Base-by-base conservation (phyloP, 2,329 filamentous ascomycete species). In the Elsinoe fawcettii region DNA sequence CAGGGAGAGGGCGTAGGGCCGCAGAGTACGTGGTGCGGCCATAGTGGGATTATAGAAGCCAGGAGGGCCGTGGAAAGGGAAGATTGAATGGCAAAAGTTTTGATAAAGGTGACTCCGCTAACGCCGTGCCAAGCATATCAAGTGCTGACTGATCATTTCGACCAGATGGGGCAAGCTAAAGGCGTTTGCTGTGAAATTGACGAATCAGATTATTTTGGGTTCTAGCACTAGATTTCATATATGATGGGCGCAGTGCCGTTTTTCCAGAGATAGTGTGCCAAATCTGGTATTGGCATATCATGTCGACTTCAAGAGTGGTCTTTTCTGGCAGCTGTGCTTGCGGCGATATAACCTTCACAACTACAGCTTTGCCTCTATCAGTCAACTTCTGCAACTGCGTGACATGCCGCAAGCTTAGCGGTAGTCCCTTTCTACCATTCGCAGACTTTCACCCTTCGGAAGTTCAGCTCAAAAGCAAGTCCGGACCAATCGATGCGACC, bases 371-470 rank as follows among this genome's bases (percentile, higher is more conserved):
- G 14, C 54, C 54, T 2, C 11, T 12, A 11, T 20, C 20, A 3
- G 30, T 47, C 22, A 27, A 47, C 8, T 37, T 22, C 30, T 56
- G 54, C 54, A 56, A 56, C 20, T 56, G 54, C 23, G 20, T 56
- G 4, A 56, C 54, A 23, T 59, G 58, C 36, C 54, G 37, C 5
- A 57, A 57, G 54, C 54, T 59, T 36, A 51, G 53, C 18, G 58
- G 58, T 14, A 55, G 23, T 30, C 27, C 54, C 22, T 59, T 57
- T 37, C 51, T 59, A 55, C 30, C 58, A 9, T 59, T 57, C 32
- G 44, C 46, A 16, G 41, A 44, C 25, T 51, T 57, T 20, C 14
- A 54, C 6, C 16, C 25, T 36, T 37, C 55, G 2, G 47, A 12
- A 22, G 20, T 58, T 34, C 12, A 37, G 12, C 25, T 58, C 34